Percentiles rank a stretch among this genome's conserved stretches.
These are phyloP conservation scores for Tulasnella sp. DNA, from an alignment of 768 basidiomycete genomes.

Conservation along the genomic window DNA sequence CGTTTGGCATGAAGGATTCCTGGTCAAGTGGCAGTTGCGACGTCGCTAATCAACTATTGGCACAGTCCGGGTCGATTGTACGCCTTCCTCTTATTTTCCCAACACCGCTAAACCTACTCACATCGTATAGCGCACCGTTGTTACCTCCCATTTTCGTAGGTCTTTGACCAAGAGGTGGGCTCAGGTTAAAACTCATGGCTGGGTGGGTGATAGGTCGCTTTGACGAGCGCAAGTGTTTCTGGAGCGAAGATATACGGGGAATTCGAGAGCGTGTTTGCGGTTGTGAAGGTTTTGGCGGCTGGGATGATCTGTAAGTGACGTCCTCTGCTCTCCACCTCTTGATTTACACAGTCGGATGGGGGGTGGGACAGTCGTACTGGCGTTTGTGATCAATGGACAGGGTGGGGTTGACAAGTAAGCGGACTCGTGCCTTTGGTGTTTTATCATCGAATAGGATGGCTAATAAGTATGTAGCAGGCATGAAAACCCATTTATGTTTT, in stretches of 20 bases:
- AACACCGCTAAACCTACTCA: neutral
- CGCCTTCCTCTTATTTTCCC: neutral
- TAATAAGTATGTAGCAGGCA: neutral
- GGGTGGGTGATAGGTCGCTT: neutral
- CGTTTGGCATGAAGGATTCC: too few species aligned
- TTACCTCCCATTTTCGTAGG: neutral
- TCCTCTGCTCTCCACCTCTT: neutral
- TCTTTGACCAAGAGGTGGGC: neutral
- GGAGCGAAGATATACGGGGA: neutral
- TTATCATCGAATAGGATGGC: neutral
- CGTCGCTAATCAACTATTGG: conserved; percentile 5
- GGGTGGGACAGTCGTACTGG: neutral
- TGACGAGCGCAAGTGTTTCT: neutral
- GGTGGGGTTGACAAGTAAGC: too few species aligned
- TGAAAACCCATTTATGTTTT: neutral
- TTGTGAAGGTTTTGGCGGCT: neutral
- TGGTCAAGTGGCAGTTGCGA: conserved; percentile 1
- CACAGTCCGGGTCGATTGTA: neutral
- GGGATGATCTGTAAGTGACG: neutral
- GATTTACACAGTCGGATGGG: neutral
- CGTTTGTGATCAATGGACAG: neutral
- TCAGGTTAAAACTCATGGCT: too few species aligned
- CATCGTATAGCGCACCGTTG: neutral
- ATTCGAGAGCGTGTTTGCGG: neutral
- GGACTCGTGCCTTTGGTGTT: neutral